Evolutionary conservation across 2,329 filamentous ascomycete species (phyloP).

Genomic region (Trichoderma guizhouense): DNA sequence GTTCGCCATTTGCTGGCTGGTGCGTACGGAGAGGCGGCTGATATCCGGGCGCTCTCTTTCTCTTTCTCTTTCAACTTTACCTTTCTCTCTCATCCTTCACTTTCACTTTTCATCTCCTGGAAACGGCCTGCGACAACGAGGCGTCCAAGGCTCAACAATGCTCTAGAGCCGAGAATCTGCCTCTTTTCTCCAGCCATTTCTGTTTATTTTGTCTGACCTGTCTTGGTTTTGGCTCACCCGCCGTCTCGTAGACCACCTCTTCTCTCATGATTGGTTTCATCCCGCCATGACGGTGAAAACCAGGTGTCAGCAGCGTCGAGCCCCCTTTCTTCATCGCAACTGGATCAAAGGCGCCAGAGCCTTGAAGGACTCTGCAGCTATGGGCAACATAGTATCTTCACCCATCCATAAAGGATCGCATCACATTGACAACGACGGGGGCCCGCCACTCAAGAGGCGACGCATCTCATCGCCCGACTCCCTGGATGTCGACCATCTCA

Average conservation of each 20-base stretch:
- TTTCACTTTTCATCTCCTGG: neutral
- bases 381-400: slow-evolving; percentile 44
- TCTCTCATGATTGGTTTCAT: slow-evolving; percentile 27
- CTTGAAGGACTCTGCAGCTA: slow-evolving; percentile 37
- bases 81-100: neutral
- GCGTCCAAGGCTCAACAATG: slow-evolving; percentile 4
- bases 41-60: neutral
- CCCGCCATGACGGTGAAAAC: slow-evolving; percentile 48
- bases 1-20: neutral
- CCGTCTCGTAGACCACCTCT: slow-evolving; percentile 20
- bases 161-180: neutral
- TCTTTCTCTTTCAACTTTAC: neutral
- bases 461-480: slow-evolving; percentile 42
- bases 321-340: slow-evolving; percentile 54
- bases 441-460: slow-evolving; percentile 48
- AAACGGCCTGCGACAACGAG: neutral
- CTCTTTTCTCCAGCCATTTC: neutral
- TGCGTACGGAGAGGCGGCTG: neutral
- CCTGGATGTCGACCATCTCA: slow-evolving; percentile 32
- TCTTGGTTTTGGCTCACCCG: slow-evolving; percentile 6
- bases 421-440: slow-evolving; percentile 34
- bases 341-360: slow-evolving; percentile 48
- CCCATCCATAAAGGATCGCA: slow-evolving; percentile 35
- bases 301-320: slow-evolving; percentile 42
- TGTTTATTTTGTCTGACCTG: neutral